Evolutionary conservation across 129 eudicot species (phyloP).

Genomic region (Cynara cardunculus): DNA sequence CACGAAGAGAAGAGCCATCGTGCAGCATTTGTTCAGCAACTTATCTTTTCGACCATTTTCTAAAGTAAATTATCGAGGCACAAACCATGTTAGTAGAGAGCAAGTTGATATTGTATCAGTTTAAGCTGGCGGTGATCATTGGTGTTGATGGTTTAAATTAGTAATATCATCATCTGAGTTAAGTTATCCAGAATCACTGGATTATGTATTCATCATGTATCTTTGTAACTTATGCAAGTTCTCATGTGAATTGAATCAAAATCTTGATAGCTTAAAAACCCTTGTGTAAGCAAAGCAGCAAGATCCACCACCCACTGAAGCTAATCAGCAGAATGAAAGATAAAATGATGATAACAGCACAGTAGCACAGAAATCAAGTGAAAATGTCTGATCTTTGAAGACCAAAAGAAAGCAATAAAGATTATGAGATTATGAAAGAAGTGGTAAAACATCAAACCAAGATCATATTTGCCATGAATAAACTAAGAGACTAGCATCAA

Average conservation of each 20-base stretch:
- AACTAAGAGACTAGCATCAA: conserved; percentile 29
- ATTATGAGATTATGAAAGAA: not conserved
- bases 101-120: conserved; percentile 20
- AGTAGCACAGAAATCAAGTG: not conserved
- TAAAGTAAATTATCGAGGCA: conserved; percentile 18
- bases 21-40: conserved; percentile 52
- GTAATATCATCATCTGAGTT: conserved; percentile 4
- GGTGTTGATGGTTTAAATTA: conserved; percentile 17
- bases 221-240: conserved; percentile 8
- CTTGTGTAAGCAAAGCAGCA: no score
- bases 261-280: conserved; percentile 1
- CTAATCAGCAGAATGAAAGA: not conserved
- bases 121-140: conserved; percentile 22
- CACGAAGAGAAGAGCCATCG: conserved; percentile 47
- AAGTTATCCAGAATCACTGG: conserved; percentile 6
- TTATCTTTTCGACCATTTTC: conserved; percentile 51
- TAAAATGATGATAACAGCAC: not conserved
- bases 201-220: conserved; percentile 21
- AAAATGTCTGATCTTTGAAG: not conserved
- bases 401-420: not conserved
- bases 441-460: conserved; percentile 4
- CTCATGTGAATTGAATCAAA: conserved; percentile 19
- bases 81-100: conserved; percentile 21
- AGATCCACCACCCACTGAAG: no score
- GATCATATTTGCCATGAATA: conserved; percentile 31